phyloP scores from a whole-genome alignment of 371 early-diverging fungal species.

The Mortierella sp. region DNA sequence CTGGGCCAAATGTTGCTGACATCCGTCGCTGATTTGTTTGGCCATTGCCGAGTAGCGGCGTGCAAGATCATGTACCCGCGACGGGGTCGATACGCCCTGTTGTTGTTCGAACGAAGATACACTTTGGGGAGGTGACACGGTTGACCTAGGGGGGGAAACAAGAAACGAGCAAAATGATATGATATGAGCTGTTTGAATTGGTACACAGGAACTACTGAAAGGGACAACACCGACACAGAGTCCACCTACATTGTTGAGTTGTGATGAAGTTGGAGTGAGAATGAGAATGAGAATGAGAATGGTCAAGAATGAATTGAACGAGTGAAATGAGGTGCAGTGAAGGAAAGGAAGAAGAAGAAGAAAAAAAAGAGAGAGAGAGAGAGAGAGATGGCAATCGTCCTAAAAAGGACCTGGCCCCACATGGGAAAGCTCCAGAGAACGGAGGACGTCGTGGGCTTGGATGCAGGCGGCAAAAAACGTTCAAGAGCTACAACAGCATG shows the following conservation, averaged over 20 bases:
- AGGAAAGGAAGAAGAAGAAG: constrained; percentile 4
- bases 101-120: constrained; percentile 20
- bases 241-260: background rate
- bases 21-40: constrained; percentile 8
- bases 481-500: too few relatives aligned
- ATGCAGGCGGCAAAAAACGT: too few relatives aligned
- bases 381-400: background rate
- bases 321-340: constrained; percentile 1
- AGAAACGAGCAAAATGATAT: background rate
- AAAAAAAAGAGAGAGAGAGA: background rate
- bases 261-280: too few relatives aligned
- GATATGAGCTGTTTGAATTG: background rate
- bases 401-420: too few relatives aligned
- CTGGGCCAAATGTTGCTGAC: background rate
- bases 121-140: constrained; percentile 7
- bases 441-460: too few relatives aligned
- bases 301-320: background rate
- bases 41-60: constrained; percentile 38
- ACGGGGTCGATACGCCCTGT: constrained; percentile 16
- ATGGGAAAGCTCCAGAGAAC: too few relatives aligned
- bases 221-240: background rate
- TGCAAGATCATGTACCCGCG: constrained; percentile 31
- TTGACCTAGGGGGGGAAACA: background rate
- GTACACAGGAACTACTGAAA: background rate
- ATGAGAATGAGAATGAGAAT: background rate